Evolutionary conservation across 2,329 filamentous ascomycete species (phyloP).

Genomic region (Aureobasidium sp.): DNA sequence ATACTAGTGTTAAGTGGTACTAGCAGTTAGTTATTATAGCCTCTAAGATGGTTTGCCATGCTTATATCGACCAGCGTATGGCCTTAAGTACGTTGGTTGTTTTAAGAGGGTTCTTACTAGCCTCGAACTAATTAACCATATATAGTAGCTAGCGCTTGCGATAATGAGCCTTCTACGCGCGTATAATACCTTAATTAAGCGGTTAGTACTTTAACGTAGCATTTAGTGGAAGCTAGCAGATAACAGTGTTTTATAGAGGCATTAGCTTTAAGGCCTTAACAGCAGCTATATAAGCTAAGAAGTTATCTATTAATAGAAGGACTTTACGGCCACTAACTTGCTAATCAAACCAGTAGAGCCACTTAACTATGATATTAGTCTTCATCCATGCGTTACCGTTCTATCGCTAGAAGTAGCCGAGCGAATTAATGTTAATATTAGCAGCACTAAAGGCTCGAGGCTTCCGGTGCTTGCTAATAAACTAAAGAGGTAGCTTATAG

Average conservation of each 20-base stretch:
- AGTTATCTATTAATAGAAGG: conserved; percentile 15
- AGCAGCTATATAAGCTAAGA: conserved; percentile 10
- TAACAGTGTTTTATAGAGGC: conserved; percentile 5
- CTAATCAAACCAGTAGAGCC: too few relatives aligned
- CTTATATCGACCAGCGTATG: conserved; percentile 11
- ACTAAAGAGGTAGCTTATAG: too few relatives aligned
- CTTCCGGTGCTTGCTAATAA: too few relatives aligned
- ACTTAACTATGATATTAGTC: conserved; percentile 13
- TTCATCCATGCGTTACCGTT: conserved; percentile 14
- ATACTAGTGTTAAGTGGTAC: neutral
- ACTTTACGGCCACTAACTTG: too few relatives aligned
- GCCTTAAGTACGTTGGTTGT: conserved; percentile 13
- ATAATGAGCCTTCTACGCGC: conserved; percentile 14
- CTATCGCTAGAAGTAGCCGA: conserved; percentile 8
- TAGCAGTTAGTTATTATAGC: too few relatives aligned
- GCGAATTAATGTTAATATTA: too few relatives aligned
- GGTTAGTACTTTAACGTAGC: too few relatives aligned
- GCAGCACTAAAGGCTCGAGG: too few relatives aligned
- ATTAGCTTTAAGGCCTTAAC: neutral
- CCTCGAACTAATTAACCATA: neutral
- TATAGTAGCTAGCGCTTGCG: conserved; percentile 3
- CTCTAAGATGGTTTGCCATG: conserved; percentile 7
- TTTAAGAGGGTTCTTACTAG: neutral
- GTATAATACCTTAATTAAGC: neutral
- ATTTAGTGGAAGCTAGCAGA: conserved; percentile 7